These are phyloP conservation scores for Naganishia vishniacii DNA, from an alignment of 768 basidiomycete genomes.

Conservation along the genomic window DNA sequence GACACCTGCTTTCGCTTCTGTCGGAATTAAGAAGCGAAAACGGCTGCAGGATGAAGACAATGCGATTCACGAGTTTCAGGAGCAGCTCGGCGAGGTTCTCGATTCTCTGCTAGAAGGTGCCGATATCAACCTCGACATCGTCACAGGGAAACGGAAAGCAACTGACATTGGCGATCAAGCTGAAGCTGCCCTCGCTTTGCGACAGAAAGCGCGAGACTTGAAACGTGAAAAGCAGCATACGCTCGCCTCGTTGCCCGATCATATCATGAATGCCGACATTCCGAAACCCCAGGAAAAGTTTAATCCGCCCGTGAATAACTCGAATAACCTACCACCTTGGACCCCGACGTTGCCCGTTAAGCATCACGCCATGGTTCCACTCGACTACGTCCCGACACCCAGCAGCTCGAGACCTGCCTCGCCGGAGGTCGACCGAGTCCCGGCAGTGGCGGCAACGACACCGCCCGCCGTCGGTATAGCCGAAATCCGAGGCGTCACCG, in stretches of 20 bases:
- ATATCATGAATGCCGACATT: slow-evolving; percentile 59
- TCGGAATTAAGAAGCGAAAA: slow-evolving; percentile 53
- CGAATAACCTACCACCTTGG: slow-evolving; percentile 57
- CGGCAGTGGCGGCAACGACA: not conserved
- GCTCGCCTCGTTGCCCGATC: slow-evolving; percentile 16
- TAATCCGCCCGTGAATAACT: slow-evolving; percentile 59
- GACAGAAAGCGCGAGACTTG: slow-evolving; percentile 30
- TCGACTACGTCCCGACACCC: slow-evolving; percentile 55
- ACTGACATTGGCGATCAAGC: slow-evolving; percentile 35
- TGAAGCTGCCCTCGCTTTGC: slow-evolving; percentile 19
- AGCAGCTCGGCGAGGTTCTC: slow-evolving; percentile 71
- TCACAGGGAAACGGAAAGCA: slow-evolving; percentile 62
- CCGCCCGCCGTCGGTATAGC: not conserved
- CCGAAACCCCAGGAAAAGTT: slow-evolving; percentile 78
- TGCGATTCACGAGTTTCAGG: slow-evolving; percentile 74
- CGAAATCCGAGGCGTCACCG: slow-evolving; percentile 20
- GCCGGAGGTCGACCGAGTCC: slow-evolving; percentile 7
- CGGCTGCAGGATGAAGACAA: slow-evolving; percentile 64
- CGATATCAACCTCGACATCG: slow-evolving; percentile 79
- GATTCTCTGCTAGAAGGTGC: slow-evolving; percentile 72
- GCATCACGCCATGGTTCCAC: slow-evolving; percentile 71
- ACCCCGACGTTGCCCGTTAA: slow-evolving; percentile 67
- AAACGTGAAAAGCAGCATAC: slow-evolving; percentile 31
- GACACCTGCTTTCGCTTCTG: slow-evolving; percentile 3
- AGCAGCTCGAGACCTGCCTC: slow-evolving; percentile 22